Conservation (phyloP, 225 moss, liverwort and hornwort species). For the Pseudisothecium myosuroides region DNA sequence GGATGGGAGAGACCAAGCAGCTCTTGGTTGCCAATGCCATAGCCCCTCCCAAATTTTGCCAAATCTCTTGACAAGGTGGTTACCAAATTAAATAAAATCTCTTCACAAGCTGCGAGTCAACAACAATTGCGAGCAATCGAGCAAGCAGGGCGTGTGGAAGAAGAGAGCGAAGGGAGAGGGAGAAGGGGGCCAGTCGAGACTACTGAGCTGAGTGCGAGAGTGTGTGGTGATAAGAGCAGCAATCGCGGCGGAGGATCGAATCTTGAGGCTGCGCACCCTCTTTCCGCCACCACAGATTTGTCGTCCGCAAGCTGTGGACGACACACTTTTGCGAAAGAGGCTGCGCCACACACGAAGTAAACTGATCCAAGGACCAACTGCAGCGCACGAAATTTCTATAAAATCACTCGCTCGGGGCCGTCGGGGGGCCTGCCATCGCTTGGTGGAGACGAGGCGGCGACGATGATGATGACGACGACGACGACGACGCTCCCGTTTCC, state of each 20-base stretch:
- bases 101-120: background rate
- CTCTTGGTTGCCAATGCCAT: slow-evolving; percentile 51
- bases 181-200: background rate
- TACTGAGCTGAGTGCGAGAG: background rate
- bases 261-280: background rate
- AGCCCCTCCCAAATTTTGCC: background rate
- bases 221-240: background rate
- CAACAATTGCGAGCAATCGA: background rate
- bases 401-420: background rate
- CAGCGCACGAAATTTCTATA: background rate
- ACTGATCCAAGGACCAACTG: background rate
- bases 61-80: background rate
- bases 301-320: slow-evolving; percentile 29
- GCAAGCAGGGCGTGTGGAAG: background rate
- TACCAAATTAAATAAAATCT: no score
- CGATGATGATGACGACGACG: background rate
- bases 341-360: background rate
- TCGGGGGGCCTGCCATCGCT: background rate
- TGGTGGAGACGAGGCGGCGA: background rate
- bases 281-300: slow-evolving; percentile 20
- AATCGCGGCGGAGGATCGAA: background rate
- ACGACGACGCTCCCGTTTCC: background rate
- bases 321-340: background rate
- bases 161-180: background rate
- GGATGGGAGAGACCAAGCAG: slow-evolving; percentile 25